Conservation (phyloP, 164 flowering plant genomes). For the Vitis rupestris region DNA sequence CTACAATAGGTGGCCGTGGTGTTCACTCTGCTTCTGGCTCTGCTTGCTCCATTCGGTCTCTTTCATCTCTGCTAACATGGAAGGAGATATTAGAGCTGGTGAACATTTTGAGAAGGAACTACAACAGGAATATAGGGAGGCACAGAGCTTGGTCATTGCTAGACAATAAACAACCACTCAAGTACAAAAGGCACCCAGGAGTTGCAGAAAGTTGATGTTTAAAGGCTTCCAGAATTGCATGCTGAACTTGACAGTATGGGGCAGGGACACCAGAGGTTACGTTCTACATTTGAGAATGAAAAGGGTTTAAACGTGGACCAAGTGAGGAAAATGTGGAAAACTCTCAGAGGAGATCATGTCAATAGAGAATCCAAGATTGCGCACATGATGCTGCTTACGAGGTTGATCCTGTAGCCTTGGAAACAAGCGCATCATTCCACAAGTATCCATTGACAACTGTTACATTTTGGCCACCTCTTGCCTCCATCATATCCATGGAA, state of each 20-base stretch:
- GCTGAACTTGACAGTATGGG: slow-evolving; percentile 62
- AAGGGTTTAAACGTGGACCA: slow-evolving; percentile 63
- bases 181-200: slow-evolving; percentile 53
- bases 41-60: no score
- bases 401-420: no score
- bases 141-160: slow-evolving; percentile 45
- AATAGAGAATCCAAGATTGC: no score
- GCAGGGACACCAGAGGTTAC: slow-evolving; percentile 64
- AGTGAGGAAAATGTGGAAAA: slow-evolving; percentile 65
- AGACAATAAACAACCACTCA: slow-evolving; percentile 51
- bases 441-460: no score
- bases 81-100: slow-evolving; percentile 56
- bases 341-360: no score
- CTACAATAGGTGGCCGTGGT: no score
- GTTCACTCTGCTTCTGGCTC: no score
- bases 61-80: slow-evolving; percentile 38
- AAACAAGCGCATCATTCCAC: no score
- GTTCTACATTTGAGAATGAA: slow-evolving; percentile 67
- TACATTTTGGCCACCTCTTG: slow-evolving; percentile 13
- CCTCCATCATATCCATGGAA: slow-evolving; percentile 41
- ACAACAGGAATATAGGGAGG: slow-evolving; percentile 69
- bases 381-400: no score
- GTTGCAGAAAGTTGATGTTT: slow-evolving; percentile 53
- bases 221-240: slow-evolving; percentile 54
- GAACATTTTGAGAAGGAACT: slow-evolving; percentile 62